Base-by-base conservation (phyloP, 345 rosid species). In the Brassica incana region DNA sequence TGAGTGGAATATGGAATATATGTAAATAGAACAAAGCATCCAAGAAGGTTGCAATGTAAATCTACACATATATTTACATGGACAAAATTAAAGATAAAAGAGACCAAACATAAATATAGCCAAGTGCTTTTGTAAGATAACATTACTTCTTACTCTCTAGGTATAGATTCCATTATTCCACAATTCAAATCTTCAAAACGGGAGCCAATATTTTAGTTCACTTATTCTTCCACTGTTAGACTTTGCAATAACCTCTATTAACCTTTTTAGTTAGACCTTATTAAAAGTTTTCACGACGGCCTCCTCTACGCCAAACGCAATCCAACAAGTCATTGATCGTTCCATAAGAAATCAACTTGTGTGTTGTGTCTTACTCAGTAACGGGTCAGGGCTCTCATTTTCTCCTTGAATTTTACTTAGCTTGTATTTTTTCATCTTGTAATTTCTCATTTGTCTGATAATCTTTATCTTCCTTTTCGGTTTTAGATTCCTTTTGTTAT, bases 131-230 rank as follows among this genome's bases (percentile, higher is more conserved):
- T 72, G 48, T 72, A 65, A 72, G 25, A 65, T 72, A 66, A 8
- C 72, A 78, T 56, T 54, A 56, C 40, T 73, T 72, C 68, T 43
- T 43, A 78, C 27, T 73, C 77, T 73, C 18, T 73, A 66, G 74
- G 82, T 20, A 67, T 43, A 59, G 62, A 79, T 79, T 79, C 82
- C 74, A 60, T 67, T 54, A 66, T 78, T 78, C 69, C 54, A 66
- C 48, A 16, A 18, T 75, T 69, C 60, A 54, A 54, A 54, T 54
- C 25, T 54, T 54, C 23, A 54, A 54, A 54, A 54, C 25, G 16
- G 23, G 25, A 54, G 2, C 60, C 60, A 54, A 54, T 15, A n/a
- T 48, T n/a, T 15, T 52, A 52, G 58, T 52, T 52, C 59, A n/a
- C 59, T n/a, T 61, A 12, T 12, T 14, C 4, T 4, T 48, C 54